phyloP scores from a whole-genome alignment of 495 filamentous ascomycete species.

The Neohortaea acidophila region DNA sequence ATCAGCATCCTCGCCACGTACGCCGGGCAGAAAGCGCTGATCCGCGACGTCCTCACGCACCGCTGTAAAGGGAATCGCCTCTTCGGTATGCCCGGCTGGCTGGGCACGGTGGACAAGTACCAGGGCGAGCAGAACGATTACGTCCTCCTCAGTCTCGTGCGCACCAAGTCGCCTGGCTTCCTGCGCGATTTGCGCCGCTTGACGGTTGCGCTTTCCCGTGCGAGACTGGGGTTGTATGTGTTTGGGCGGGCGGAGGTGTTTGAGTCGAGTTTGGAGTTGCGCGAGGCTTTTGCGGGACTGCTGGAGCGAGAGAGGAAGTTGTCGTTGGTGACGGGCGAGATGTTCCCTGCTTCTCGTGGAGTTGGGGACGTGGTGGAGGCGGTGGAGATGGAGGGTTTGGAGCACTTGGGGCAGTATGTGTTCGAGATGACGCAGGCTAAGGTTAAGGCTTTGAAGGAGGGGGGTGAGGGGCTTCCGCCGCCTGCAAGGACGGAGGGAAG shows the following conservation, averaged over 20 bases:
- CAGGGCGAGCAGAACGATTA: conserved; percentile 99
- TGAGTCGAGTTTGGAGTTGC: conserved; percentile 73
- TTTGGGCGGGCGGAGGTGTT: conserved; percentile 84
- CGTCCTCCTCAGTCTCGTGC: conserved; percentile 79
- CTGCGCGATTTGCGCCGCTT: conserved; percentile 85
- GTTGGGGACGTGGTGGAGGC: conserved; percentile 34
- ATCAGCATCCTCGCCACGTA: conserved; percentile 90
- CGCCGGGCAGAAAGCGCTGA: conserved; percentile 82
- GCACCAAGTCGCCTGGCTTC: conserved; percentile 82
- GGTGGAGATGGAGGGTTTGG: conserved; percentile 62
- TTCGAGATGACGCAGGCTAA: conserved; percentile 90
- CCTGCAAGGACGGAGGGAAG: neutral
- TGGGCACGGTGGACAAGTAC: conserved; percentile 94
- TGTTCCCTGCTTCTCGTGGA: conserved; percentile 56
- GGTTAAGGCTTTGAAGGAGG: conserved; percentile 45
- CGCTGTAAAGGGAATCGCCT: conserved; percentile 67
- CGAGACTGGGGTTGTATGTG: conserved; percentile 81
- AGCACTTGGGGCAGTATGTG: conserved; percentile 93
- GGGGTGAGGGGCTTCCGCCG: conserved; percentile 13
- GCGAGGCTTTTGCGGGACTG: conserved; percentile 65
- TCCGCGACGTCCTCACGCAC: conserved; percentile 76
- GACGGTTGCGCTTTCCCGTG: conserved; percentile 91
- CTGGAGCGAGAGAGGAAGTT: conserved; percentile 60
- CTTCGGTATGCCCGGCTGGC: conserved; percentile 80
- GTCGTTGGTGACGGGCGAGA: conserved; percentile 64